Evolutionary conservation across 192 early-diverging fungal genomes (phyloP).

Genomic region (Backusella sp.): DNA sequence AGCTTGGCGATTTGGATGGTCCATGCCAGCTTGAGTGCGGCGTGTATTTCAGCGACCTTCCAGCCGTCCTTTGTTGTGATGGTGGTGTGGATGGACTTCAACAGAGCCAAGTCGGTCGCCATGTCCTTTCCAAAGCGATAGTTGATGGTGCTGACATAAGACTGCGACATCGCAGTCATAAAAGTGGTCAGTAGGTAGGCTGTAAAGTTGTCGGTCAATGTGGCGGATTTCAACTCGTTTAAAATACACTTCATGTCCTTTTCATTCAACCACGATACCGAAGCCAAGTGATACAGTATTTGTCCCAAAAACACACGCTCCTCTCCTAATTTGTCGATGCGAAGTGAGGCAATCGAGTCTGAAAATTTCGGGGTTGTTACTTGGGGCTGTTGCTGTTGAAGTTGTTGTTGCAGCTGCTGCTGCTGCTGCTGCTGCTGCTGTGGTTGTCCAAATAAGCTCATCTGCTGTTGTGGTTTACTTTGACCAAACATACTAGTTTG

Average conservation of each 20-base stretch:
- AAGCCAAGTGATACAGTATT: conserved; percentile 41
- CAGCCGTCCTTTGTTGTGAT: conserved; percentile 27
- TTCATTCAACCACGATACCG: conserved; percentile 33
- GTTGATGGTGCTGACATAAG: neutral
- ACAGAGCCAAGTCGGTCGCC: conserved; percentile 15
- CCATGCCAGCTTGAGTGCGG: conserved; percentile 58
- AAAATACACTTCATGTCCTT: conserved; percentile 34
- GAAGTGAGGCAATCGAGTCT: neutral
- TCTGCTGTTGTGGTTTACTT: neutral
- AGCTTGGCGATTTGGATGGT: conserved; percentile 49
- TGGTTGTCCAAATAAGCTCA: neutral
- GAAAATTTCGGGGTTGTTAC: neutral
- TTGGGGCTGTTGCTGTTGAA: conserved; percentile 10
- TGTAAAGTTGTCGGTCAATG: conserved; percentile 33
- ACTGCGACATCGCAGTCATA: conserved; percentile 37
- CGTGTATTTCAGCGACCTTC: conserved; percentile 39
- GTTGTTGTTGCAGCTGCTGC: neutral
- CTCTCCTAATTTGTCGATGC: conserved; percentile 34
- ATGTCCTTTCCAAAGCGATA: conserved; percentile 9
- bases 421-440: conserved; percentile 12
- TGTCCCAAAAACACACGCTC: conserved; percentile 40
- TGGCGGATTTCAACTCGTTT: conserved; percentile 28
- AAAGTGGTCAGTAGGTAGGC: conserved; percentile 38
- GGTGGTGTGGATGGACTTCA: conserved; percentile 27
- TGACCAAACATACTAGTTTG: neutral